phyloP scores from a whole-genome alignment of 1,139 yeast species.

The Geotrichum klebahnii region DNA sequence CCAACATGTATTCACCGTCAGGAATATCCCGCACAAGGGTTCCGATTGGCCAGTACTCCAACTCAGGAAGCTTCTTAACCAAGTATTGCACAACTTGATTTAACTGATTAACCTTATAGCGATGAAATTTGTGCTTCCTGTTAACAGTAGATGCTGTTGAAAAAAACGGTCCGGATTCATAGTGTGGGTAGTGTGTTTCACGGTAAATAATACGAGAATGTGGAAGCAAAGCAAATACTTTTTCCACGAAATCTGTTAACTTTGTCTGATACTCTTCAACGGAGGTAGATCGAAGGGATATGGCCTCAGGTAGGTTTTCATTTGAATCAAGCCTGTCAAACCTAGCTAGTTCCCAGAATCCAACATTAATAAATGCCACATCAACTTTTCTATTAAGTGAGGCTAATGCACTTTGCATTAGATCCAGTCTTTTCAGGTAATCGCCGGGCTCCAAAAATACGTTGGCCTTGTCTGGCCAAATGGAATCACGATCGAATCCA shows the following conservation, averaged over 20 bases:
- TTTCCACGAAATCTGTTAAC: slow-evolving; percentile 12
- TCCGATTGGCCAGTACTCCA: slow-evolving; percentile 25
- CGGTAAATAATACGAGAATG: slow-evolving; percentile 20
- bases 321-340: slow-evolving; percentile 21
- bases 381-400: slow-evolving; percentile 20
- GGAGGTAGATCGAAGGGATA: slow-evolving; percentile 12
- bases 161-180: slow-evolving; percentile 21
- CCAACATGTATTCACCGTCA: slow-evolving; percentile 22
- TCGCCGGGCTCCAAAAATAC: slow-evolving; percentile 22
- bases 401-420: slow-evolving; percentile 14
- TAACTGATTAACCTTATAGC: slow-evolving; percentile 23
- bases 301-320: slow-evolving; percentile 12
- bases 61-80: not conserved
- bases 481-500: slow-evolving; percentile 22
- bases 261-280: slow-evolving; percentile 18
- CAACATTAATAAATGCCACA: slow-evolving; percentile 23
- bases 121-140: slow-evolving; percentile 19
- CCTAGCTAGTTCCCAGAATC: slow-evolving; percentile 25
- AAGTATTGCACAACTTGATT: slow-evolving; percentile 20
- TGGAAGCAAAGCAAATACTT: slow-evolving; percentile 12
- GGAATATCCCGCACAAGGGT: slow-evolving; percentile 22
- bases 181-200: slow-evolving; percentile 22
- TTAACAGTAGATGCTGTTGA: slow-evolving; percentile 16
- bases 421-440: slow-evolving; percentile 18
- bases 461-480: slow-evolving; percentile 22